These are phyloP conservation scores for Ulmus americana DNA, from an alignment of 331 rosid genomes.

Conservation along the genomic window DNA sequence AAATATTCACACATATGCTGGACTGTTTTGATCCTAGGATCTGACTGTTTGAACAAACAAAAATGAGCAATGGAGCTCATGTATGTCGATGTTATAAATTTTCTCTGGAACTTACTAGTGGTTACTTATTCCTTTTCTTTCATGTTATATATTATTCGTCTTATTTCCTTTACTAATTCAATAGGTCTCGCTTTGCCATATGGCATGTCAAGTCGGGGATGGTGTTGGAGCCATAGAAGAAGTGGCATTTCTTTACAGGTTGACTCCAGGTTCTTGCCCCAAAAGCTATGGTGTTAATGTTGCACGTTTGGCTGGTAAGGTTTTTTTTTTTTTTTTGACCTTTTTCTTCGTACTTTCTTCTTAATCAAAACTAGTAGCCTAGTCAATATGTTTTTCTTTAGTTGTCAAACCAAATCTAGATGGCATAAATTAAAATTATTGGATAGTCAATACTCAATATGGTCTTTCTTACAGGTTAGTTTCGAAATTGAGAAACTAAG, in stretches of 20 bases:
- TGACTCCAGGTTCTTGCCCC: conserved; percentile 84
- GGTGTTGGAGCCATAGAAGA: conserved; percentile 68
- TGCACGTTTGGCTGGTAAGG: conserved; percentile 85
- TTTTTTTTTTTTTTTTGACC: background rate
- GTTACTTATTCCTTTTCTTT: background rate
- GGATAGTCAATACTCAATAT: background rate
- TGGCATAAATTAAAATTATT: conserved; percentile 6
- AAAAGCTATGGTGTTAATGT: conserved; percentile 96
- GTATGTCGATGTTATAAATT: background rate
- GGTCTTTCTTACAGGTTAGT: background rate
- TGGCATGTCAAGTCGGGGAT: conserved; percentile 88
- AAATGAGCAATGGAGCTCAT: background rate
- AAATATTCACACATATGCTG: no score
- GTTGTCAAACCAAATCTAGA: background rate
- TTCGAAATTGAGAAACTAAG: background rate
- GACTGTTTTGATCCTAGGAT: no score
- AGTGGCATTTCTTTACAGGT: conserved; percentile 85
- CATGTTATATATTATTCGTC: conserved; percentile 15
- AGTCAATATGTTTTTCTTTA: conserved; percentile 8
- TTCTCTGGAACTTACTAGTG: background rate
- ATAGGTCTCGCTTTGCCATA: conserved; percentile 81
- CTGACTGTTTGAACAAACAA: background rate
- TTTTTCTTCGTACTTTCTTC: background rate
- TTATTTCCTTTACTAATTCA: conserved; percentile 21
- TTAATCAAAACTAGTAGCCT: background rate